Evolutionary conservation across 106 monocot species (phyloP), one percentile per base, ranked within the genome.

Genomic region (Xerophyta viscosa): DNA sequence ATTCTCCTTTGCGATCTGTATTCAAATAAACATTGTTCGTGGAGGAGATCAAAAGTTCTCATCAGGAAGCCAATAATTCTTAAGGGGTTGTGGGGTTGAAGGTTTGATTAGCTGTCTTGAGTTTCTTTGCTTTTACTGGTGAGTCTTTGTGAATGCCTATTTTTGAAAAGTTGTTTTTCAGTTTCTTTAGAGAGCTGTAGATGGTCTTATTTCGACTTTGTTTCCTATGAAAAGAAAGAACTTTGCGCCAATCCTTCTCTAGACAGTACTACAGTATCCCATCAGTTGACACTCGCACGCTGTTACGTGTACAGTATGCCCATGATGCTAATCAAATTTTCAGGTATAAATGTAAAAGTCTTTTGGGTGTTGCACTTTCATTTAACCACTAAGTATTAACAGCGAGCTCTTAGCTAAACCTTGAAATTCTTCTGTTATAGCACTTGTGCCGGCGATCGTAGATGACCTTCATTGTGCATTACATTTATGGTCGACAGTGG

Each of bases 1-100:
- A 48, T 66, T 58, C 87, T 93, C 24, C 83, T 83, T 33, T 29
- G 55, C n/a, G 66, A 77, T 39, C 46, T 93, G 41, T 87, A 80
- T 50, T 58, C 22, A 29, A 29, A 60, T 49, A 67, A 72, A 60
- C 71, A 80, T 45, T 71, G 28, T 56, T 33, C 44, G 47, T 52
- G 74, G 25, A 74, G 80, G 55, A 80, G 71, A 58, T 80, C 92
- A 24, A 74, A 61, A 30, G 24, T 80, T 44, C 68, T 87, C 62
- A 43, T 87, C 42, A 70, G 57, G 14, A 87, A 80, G 74, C 83
- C 71, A 56, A 64, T 62, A 26, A 31, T 22, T 47, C 55, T 83
- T n/a, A 62, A 80, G 87, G 70, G 59, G 50, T 65, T 31, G 47
- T 63, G 87, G 92, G 47, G 15, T 57, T 48, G 68, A 83, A 47